A percentile compares a stretch with the other conserved stretches of the same genome.
Conservation (phyloP, 176 grass and related monocot species). For the Puya raimondii region DNA sequence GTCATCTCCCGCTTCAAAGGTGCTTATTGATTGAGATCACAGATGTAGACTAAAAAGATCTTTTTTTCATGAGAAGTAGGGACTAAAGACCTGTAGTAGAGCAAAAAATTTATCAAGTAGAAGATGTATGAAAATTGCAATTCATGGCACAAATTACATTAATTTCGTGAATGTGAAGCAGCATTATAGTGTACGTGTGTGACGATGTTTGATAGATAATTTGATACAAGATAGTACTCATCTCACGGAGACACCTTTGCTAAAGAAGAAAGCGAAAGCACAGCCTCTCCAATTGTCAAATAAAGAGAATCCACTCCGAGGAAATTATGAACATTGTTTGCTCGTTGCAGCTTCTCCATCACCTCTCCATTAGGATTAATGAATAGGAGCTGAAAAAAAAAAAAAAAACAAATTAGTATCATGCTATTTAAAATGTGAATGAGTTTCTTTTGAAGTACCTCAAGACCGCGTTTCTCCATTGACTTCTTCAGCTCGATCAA, state of each 20-base stretch:
- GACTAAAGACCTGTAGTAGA: too few relatives aligned
- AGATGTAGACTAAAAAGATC: too few relatives aligned
- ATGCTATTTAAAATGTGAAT: background rate
- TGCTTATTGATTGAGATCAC: too few relatives aligned
- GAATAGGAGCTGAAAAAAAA: slow-evolving; percentile 47
- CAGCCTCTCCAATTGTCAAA: slow-evolving; percentile 65
- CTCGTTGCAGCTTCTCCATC: slow-evolving; percentile 94
- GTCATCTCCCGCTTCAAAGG: too few relatives aligned
- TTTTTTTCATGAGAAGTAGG: too few relatives aligned
- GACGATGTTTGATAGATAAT: too few relatives aligned
- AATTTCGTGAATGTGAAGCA: too few relatives aligned
- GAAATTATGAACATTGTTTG: slow-evolving; percentile 43
- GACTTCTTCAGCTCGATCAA: slow-evolving; percentile 74
- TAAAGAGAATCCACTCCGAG: slow-evolving; percentile 50
- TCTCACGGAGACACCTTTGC: slow-evolving; percentile 45
- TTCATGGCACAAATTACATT: too few relatives aligned
- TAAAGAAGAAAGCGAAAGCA: slow-evolving; percentile 58
- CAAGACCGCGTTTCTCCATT: slow-evolving; percentile 48
- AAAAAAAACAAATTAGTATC: background rate
- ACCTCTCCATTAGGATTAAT: slow-evolving; percentile 89
- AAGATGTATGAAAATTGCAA: too few relatives aligned
- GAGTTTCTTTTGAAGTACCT: slow-evolving; percentile 31
- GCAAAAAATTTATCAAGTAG: too few relatives aligned
- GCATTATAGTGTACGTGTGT: too few relatives aligned
- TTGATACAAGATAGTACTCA: background rate